These are phyloP conservation scores for Fusarium sp. DNA, from an alignment of 2,329 filamentous ascomycete species.

Conservation along the genomic window DNA sequence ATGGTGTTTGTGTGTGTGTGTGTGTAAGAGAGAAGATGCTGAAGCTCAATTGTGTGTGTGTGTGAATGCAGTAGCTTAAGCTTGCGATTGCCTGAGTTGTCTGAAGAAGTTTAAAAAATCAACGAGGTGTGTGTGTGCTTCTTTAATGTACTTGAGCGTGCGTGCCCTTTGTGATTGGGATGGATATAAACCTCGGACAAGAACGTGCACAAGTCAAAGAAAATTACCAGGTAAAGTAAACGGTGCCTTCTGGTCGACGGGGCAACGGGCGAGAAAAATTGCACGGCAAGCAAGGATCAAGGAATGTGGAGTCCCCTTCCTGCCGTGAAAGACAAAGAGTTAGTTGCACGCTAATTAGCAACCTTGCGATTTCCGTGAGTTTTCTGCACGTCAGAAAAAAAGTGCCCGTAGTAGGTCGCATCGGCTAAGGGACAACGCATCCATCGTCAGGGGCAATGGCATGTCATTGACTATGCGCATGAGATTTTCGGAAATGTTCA, in stretches of 20 bases:
- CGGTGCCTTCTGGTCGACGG: conserved; percentile 31
- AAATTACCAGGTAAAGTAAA: conserved; percentile 39
- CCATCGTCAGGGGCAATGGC: not conserved
- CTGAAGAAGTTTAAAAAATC: conserved; percentile 14
- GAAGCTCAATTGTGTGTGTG: not conserved
- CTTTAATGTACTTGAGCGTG: conserved; percentile 26
- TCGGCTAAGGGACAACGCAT: not conserved
- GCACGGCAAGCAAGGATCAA: conserved; percentile 9
- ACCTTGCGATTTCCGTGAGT: not conserved
- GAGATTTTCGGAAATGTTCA: not conserved
- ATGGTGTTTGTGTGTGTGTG: not conserved
- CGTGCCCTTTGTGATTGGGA: conserved; percentile 3
- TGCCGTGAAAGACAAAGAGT: not conserved
- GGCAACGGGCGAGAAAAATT: conserved; percentile 41
- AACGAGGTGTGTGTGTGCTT: not conserved
- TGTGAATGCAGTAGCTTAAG: not conserved
- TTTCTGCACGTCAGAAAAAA: not conserved
- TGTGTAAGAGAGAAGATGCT: not conserved
- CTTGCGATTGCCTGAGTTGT: conserved; percentile 4
- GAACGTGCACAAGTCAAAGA: conserved; percentile 23
- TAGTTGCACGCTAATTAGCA: not conserved
- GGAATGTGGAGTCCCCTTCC: conserved; percentile 17
- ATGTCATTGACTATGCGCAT: not conserved
- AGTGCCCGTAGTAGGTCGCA: not conserved
- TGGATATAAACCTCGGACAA: conserved; percentile 8